phyloP scores from a whole-genome alignment of 805 yeast genomes.

The Diddensiella santjacobensis region DNA sequence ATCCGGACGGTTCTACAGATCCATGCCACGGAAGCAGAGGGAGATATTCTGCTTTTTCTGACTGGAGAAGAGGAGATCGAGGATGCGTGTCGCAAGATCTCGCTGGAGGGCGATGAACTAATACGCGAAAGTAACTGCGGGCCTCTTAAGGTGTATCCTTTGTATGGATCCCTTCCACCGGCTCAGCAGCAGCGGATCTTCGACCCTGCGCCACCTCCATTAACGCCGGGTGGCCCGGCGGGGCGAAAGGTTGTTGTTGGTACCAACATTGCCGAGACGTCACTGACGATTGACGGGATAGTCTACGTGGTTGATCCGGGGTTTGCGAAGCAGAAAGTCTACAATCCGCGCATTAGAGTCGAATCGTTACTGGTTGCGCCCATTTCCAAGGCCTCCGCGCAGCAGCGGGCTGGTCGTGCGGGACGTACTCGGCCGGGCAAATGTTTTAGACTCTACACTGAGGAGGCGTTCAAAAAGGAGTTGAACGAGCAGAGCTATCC shows the following conservation, averaged over 20 bases:
- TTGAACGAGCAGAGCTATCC: slow-evolving; percentile 94
- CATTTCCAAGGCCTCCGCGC: slow-evolving; percentile 94
- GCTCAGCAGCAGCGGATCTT: slow-evolving; percentile 91
- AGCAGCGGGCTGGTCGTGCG: slow-evolving; percentile 99
- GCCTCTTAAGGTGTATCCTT: slow-evolving; percentile 83
- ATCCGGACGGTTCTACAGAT: slow-evolving; percentile 93
- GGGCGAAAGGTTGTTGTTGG: slow-evolving; percentile 91
- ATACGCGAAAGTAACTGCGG: slow-evolving; percentile 88
- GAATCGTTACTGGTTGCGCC: slow-evolving; percentile 93
- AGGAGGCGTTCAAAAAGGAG: slow-evolving; percentile 92
- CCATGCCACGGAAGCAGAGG: slow-evolving; percentile 93
- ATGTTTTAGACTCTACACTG: slow-evolving; percentile 93
- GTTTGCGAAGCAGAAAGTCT: slow-evolving; percentile 92
- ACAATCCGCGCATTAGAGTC: slow-evolving; percentile 93
- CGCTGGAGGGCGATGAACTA: slow-evolving; percentile 84
- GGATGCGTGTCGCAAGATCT: slow-evolving; percentile 87
- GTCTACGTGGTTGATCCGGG: slow-evolving; percentile 98
- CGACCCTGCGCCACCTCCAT: slow-evolving; percentile 80
- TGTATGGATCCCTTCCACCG: slow-evolving; percentile 96
- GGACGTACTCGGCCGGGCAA: slow-evolving; percentile 99
- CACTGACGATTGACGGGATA: slow-evolving; percentile 94
- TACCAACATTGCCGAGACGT: slow-evolving; percentile 96
- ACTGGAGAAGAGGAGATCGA: slow-evolving; percentile 99
- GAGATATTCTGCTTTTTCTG: slow-evolving; percentile 80
- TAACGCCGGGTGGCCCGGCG: slow-evolving; percentile 74